A percentile compares a stretch with the other conserved stretches of the same genome.
Conservation (phyloP, 352 stramenopile genomes). For the Globisporangium iwayamae region DNA sequence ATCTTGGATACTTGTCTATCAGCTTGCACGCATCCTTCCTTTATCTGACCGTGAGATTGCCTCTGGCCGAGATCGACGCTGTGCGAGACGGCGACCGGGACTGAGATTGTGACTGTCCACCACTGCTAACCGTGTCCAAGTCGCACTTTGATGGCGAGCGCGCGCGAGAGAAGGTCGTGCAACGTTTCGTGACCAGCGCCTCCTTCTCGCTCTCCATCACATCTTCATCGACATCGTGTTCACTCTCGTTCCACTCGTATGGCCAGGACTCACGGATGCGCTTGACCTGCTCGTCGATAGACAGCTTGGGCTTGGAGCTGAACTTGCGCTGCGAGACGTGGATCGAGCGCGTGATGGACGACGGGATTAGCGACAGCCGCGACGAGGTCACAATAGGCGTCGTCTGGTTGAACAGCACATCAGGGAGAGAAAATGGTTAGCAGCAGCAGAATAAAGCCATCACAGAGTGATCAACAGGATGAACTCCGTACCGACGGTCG, state of each 20-base stretch:
- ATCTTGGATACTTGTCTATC: constrained; percentile 16
- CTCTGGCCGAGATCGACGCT: not conserved
- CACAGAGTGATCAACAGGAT: not conserved
- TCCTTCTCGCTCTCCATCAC: constrained; percentile 16
- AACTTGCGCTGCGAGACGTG: constrained; percentile 40
- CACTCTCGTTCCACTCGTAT: constrained; percentile 44
- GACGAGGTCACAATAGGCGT: constrained; percentile 15
- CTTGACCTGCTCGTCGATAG: constrained; percentile 44
- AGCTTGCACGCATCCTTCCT: not conserved
- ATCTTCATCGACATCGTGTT: not conserved
- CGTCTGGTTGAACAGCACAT: not conserved
- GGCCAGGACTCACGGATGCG: constrained; percentile 69
- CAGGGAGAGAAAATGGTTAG: not conserved
- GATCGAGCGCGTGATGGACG: constrained; percentile 50
- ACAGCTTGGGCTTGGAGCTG: constrained; percentile 8
- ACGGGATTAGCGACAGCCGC: constrained; percentile 25
- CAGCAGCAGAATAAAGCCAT: not conserved
- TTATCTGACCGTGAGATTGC: constrained; percentile 16
- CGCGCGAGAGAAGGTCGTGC: constrained; percentile 28
- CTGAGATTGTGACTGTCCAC: not conserved
- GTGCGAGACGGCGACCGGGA: constrained; percentile 10
- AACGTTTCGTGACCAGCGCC: constrained; percentile 16
- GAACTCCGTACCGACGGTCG: constrained; percentile 24
- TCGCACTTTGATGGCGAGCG: constrained; percentile 7
- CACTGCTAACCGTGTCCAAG: not conserved